A percentile compares a stretch with the other conserved stretches of the same genome.
Evolutionary conservation across 1,284 basidiomycete species (phyloP).

Genomic region (Amylostereum areolatum): DNA sequence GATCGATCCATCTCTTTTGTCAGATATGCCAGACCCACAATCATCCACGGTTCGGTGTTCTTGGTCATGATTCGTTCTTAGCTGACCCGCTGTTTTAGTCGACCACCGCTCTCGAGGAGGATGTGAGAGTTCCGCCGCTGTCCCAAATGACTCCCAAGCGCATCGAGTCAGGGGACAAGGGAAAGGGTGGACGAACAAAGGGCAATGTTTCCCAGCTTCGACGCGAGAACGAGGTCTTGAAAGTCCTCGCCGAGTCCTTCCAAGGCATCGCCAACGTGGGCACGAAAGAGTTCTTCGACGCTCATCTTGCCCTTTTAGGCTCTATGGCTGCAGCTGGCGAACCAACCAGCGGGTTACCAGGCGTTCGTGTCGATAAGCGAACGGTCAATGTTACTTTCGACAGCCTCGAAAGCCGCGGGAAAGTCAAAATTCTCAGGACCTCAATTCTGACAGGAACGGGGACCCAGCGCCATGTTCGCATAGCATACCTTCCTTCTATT

Average conservation of each 20-base stretch:
- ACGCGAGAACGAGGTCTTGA: constrained; percentile 69
- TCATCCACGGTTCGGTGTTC: too few relatives aligned
- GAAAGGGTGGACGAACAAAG: constrained; percentile 25
- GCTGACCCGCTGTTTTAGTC: too few relatives aligned
- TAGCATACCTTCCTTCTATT: constrained; percentile 55
- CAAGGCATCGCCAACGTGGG: constrained; percentile 63
- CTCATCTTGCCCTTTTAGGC: constrained; percentile 54
- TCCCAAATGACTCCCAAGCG: constrained; percentile 17
- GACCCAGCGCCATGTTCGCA: constrained; percentile 42
- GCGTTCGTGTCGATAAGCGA: constrained; percentile 66
- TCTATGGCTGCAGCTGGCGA: constrained; percentile 50
- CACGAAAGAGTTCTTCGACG: constrained; percentile 61
- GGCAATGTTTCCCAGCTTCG: constrained; percentile 70
- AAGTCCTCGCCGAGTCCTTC: constrained; percentile 46
- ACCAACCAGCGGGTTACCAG: constrained; percentile 58
- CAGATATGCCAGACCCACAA: background rate
- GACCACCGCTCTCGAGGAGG: too few relatives aligned
- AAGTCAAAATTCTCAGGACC: constrained; percentile 62
- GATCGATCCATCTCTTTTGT: constrained; percentile 4
- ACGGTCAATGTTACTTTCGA: constrained; percentile 57
- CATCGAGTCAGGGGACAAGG: constrained; percentile 14
- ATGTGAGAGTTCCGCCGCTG: constrained; percentile 9
- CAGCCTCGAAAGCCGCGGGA: constrained; percentile 53
- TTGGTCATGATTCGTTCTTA: too few relatives aligned
- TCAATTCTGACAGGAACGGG: constrained; percentile 49